These are phyloP conservation scores for Cinchona pubescens DNA, from an alignment of 257 asterid genomes.

Conservation along the genomic window DNA sequence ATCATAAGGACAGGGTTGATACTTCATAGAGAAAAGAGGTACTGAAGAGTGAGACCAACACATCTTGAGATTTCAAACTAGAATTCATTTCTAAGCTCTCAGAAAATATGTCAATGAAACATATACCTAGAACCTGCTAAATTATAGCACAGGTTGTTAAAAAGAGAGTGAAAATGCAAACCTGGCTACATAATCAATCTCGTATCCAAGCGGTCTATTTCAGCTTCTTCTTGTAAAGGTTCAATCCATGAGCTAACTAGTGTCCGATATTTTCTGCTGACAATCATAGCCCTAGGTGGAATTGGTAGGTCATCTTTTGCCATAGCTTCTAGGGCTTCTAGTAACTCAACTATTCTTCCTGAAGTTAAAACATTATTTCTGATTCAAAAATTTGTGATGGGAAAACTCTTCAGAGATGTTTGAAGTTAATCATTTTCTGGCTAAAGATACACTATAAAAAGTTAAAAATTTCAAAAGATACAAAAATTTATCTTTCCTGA, in stretches of 20 bases:
- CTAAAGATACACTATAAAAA: background rate
- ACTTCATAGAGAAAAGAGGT: background rate
- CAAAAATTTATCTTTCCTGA: background rate
- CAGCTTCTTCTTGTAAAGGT: constrained; percentile 99
- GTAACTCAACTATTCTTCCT: constrained; percentile 87
- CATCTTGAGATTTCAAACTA: background rate
- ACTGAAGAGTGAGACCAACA: background rate
- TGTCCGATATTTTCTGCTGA: constrained; percentile 88
- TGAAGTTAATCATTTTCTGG: background rate
- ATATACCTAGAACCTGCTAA: background rate
- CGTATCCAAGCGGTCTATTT: constrained; percentile 93
- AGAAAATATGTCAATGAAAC: background rate
- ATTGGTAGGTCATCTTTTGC: constrained; percentile 74
- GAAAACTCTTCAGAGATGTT: background rate
- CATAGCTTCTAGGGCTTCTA: constrained; percentile 90
- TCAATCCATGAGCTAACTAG: constrained; percentile 99
- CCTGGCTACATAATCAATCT: constrained; percentile 94
- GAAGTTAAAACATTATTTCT: constrained; percentile 5
- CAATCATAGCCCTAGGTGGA: constrained; percentile 92
- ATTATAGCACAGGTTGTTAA: constrained; percentile 20
- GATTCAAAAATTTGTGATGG: background rate
- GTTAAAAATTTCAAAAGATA: background rate
- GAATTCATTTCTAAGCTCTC: background rate
- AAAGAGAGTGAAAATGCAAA: constrained; percentile 29
- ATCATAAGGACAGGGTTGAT: background rate